Evolutionary conservation across 2,329 filamentous ascomycete genomes (phyloP), one percentile per base, ranked within the genome.

Genomic region (Colletotrichum sp.): DNA sequence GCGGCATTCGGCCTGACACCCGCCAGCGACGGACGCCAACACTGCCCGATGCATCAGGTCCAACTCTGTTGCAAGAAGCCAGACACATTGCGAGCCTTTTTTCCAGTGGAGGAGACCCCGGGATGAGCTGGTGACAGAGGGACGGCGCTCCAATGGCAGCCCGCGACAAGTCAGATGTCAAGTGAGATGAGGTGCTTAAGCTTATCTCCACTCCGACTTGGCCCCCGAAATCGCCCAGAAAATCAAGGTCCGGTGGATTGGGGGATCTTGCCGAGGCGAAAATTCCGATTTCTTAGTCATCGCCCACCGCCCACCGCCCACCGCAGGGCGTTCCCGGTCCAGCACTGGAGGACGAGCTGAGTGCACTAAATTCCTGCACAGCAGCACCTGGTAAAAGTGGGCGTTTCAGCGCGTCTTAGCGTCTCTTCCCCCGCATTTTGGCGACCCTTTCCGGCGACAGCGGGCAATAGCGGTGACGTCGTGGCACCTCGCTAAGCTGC

Each of bases 371-470:
- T 36, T 28, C 24, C 28, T 62, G 71, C 64, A 72, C 18, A 52
- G 28, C n/a, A 36, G 55, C 64, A 52, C 39, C 57, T 73, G 64
- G 21, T 26, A 76, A 68, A 69, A 68, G 49, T 65, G 49, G 59
- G 36, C 12, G 74, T 76, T 73, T 69, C 74, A 74, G 70, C 70
- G 24, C 70, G 59, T 26, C 32, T 30, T 76, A 52, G 74, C 69
- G 70, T 57, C 39, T 28, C 32, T 36, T 76, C 74, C 74, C 74
- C 74, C 74, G 74, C 70, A 74, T 73, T 76, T 73, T 76, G 64
- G 26, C 68, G 57, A 63, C 65, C 74, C 49, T 68, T 76, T 64
- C 34, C 69, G 68, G 72, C 59, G 49, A 21, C 15, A 13, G 62
- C 30, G 16, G 60, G 30, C 66, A 36, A 36, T 32, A 21, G 12